Evolutionary conservation across 2,329 filamentous ascomycete genomes (phyloP).

Genomic region (Fusarium sp.): DNA sequence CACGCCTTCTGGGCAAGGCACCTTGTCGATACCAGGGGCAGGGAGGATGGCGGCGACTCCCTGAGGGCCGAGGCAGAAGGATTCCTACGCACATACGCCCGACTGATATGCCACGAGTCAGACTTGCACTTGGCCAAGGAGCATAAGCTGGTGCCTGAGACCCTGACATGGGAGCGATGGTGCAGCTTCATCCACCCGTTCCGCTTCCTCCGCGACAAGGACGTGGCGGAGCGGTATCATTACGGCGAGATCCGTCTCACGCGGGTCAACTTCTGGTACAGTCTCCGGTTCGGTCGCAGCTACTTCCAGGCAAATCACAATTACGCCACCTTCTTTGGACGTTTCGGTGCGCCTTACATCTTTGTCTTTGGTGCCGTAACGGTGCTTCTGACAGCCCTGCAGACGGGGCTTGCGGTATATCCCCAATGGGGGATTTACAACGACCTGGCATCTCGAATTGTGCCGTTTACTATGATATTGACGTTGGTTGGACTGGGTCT

Average conservation of each 20-base stretch:
- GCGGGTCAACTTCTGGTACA: conserved; percentile 49
- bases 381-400: conserved; percentile 18
- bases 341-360: conserved; percentile 20
- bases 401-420: conserved; percentile 12
- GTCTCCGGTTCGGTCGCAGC: conserved; percentile 8
- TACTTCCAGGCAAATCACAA: conserved; percentile 17
- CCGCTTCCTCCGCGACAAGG: conserved; percentile 38
- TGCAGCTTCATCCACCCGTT: conserved; percentile 52
- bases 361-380: conserved; percentile 29
- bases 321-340: conserved; percentile 25
- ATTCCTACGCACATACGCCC: conserved; percentile 54
- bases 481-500: conserved; percentile 9
- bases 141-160: conserved; percentile 47
- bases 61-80: conserved; percentile 49
- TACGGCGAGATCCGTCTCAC: conserved; percentile 58
- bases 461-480: conserved; percentile 18
- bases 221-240: conserved; percentile 50
- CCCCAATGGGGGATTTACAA: conserved; percentile 13
- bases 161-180: conserved; percentile 46
- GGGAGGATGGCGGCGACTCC: not conserved
- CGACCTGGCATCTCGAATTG: not conserved
- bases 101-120: conserved; percentile 53
- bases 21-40: not conserved
- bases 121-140: conserved; percentile 53
- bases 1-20: conserved; percentile 50